A percentile compares a stretch with the other conserved stretches of the same genome.
These are phyloP conservation scores for Piper betle DNA, from an alignment of 164 flowering plant genomes.

Conservation along the genomic window DNA sequence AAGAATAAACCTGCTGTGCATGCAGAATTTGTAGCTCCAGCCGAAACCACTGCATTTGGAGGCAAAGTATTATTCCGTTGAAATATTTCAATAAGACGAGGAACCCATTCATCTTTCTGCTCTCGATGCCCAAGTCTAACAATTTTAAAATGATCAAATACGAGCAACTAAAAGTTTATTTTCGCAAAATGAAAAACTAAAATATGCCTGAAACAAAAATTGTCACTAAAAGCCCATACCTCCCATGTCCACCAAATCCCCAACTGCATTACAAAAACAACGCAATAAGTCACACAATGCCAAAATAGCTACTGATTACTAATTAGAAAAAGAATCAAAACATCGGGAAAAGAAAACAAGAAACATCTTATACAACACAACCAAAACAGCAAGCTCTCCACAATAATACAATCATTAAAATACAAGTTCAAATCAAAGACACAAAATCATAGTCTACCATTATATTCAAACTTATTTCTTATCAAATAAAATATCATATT, in stretches of 20 bases:
- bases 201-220: not conserved
- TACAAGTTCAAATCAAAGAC: too few relatives aligned
- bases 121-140: conserved; percentile 96
- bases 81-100: conserved; percentile 84
- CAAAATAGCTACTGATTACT: too few relatives aligned
- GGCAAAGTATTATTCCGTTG: conserved; percentile 70
- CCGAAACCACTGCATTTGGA: conserved; percentile 78
- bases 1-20: conserved; percentile 65
- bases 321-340: too few relatives aligned
- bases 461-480: too few relatives aligned
- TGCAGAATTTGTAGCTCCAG: conserved; percentile 77
- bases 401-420: too few relatives aligned
- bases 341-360: too few relatives aligned
- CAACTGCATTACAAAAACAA: conserved; percentile 36
- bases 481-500: too few relatives aligned
- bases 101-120: conserved; percentile 90
- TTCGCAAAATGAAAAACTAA: not conserved
- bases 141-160: not conserved
- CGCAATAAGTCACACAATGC: too few relatives aligned
- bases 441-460: too few relatives aligned
- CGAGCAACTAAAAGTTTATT: too few relatives aligned
- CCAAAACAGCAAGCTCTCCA: too few relatives aligned
- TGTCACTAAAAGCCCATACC: conserved; percentile 31
- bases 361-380: too few relatives aligned
- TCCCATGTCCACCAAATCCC: conserved; percentile 99